A percentile compares a stretch with the other conserved stretches of the same genome.
These are phyloP conservation scores for Parathielavia hyrcaniae DNA, from an alignment of 495 filamentous ascomycete genomes.

Conservation along the genomic window DNA sequence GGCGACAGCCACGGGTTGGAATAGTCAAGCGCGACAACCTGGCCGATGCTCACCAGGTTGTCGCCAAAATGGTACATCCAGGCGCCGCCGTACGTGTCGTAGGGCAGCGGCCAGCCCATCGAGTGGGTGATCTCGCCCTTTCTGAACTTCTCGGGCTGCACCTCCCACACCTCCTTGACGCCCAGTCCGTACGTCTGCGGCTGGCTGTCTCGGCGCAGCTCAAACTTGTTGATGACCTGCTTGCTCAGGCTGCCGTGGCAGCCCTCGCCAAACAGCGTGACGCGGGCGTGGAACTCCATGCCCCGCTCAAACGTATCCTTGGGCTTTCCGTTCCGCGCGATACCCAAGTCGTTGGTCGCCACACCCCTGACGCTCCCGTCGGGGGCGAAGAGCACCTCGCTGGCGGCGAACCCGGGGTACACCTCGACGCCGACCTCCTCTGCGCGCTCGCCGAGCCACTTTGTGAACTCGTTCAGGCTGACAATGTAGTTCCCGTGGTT, in stretches of 20 bases:
- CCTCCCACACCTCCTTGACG: slow-evolving; percentile 95
- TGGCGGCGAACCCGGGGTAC: slow-evolving; percentile 91
- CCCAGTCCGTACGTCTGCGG: slow-evolving; percentile 93
- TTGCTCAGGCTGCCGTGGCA: slow-evolving; percentile 96
- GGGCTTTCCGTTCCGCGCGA: slow-evolving; percentile 71
- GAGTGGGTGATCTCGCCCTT: slow-evolving; percentile 83
- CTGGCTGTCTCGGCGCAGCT: slow-evolving; percentile 80
- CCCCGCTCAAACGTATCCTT: slow-evolving; percentile 92
- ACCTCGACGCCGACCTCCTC: slow-evolving; percentile 98
- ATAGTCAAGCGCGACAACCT: slow-evolving; percentile 94
- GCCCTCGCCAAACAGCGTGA: slow-evolving; percentile 92
- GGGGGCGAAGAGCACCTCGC: slow-evolving; percentile 78
- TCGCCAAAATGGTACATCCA: slow-evolving; percentile 99
- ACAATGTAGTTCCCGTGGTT: slow-evolving; percentile 98
- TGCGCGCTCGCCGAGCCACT: slow-evolving; percentile 90
- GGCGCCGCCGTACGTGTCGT: slow-evolving; percentile 88
- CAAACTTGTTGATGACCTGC: slow-evolving; percentile 91
- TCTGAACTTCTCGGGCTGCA: slow-evolving; percentile 85
- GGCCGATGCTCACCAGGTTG: slow-evolving; percentile 87
- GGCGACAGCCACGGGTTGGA: slow-evolving; percentile 94
- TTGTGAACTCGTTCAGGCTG: slow-evolving; percentile 85
- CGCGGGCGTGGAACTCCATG: slow-evolving; percentile 95
- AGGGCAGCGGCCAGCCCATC: slow-evolving; percentile 86
- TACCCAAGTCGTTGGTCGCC: slow-evolving; percentile 89
- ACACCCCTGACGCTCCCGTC: slow-evolving; percentile 92